phyloP scores from a whole-genome alignment of 139 green algal genomes.

The Chloropicon primus region DNA sequence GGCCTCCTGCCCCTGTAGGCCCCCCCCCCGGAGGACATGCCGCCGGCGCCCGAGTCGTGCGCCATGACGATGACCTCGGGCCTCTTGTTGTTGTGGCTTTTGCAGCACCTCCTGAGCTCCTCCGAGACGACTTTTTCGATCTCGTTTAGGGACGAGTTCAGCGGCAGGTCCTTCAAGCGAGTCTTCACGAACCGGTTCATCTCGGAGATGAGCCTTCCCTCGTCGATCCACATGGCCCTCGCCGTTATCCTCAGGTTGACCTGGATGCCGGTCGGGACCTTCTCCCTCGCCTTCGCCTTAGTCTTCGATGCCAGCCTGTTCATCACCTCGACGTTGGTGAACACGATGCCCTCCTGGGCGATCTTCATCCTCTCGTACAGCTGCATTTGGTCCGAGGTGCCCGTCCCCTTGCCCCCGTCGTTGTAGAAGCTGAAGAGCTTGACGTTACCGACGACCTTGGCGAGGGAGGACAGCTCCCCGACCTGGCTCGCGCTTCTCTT shows the following conservation, averaged over 20 bases:
- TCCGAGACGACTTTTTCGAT: slow-evolving; percentile 64
- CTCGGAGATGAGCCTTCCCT: slow-evolving; percentile 50
- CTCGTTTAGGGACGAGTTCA: slow-evolving; percentile 32
- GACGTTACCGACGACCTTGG: slow-evolving; percentile 44
- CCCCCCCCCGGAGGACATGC: neutral
- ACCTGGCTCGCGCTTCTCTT: neutral
- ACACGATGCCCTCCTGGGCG: slow-evolving; percentile 76
- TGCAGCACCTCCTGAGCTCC: slow-evolving; percentile 34
- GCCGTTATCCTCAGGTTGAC: slow-evolving; percentile 61
- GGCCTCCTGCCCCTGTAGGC: neutral
- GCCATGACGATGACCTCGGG: slow-evolving; percentile 81
- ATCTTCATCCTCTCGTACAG: slow-evolving; percentile 68
- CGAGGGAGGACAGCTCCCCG: neutral
- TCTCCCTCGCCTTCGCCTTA: neutral
- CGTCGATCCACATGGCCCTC: slow-evolving; percentile 79
- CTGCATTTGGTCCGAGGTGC: slow-evolving; percentile 69
- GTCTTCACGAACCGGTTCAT: slow-evolving; percentile 34
- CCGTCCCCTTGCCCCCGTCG: slow-evolving; percentile 76
- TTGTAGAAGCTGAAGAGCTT: slow-evolving; percentile 78
- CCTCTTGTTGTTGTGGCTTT: slow-evolving; percentile 58
- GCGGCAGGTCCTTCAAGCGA: slow-evolving; percentile 27
- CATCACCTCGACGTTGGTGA: slow-evolving; percentile 63
- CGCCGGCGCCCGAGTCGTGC: slow-evolving; percentile 25
- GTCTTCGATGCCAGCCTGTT: neutral
- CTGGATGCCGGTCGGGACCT: slow-evolving; percentile 9